Base-by-base conservation (phyloP, 139 green algal genomes). In the Chlamydomonas sp. region DNA sequence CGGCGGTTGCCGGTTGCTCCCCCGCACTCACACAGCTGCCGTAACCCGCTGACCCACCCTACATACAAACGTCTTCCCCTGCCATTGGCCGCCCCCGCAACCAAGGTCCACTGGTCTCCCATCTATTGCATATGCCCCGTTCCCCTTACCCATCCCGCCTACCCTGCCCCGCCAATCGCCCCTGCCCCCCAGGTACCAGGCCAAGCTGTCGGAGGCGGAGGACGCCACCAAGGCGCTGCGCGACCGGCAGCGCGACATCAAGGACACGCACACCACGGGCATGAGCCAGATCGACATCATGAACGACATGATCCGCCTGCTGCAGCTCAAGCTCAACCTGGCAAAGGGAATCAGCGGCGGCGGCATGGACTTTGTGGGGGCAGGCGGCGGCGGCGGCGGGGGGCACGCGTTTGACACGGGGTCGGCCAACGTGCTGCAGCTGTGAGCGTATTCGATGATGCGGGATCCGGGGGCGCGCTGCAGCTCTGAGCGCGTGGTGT, bases 271-370 rank as follows among this genome's bases (percentile, higher is more conserved):
- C 88, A 91, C 81, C 81, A 91, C 77, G 5, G 91, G 91, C 58
- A 78, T 92, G 64, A 89, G 73, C 66, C 91, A 93, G 88, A 93
- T 93, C 76, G 91, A 93, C 78, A 91, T 93, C 85, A 92, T 93
- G 91, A 90, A 88, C 78, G 91, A 93, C 91, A 85, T 93, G 63
- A 76, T 93, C 49, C 76, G 72, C 57, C 85, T 93, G 74, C 73
- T 93, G 82, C 91, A 93, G 85, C 80, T 91, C 59, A 89, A 83
- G 58, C 75, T 88, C 73, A 87, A 87, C 83, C 83, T 87, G 31
- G 83, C 83, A 1, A 16, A 17, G 6, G 83, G 83, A 72, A 87
- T 87, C 83, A 10, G 1, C 58, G 80, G 15, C 0, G 68, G 73
- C 61, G 69, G 59, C 6, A 15, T 9, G 12, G 72, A 87, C 6